Evolutionary conservation across 768 basidiomycete genomes (phyloP).

Genomic region (Boletus sp.): DNA sequence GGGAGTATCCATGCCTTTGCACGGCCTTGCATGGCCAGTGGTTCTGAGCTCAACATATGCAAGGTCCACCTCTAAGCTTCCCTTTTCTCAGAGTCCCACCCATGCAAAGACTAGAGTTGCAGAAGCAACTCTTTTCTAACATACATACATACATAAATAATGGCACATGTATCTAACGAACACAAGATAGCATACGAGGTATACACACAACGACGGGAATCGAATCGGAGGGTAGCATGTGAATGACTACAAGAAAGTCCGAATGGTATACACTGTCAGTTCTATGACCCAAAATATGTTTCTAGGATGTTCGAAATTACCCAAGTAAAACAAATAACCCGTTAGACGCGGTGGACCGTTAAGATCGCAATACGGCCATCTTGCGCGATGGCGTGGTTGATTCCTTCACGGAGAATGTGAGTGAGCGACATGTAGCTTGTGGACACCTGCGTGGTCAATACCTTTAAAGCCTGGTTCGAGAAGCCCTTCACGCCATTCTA

Average conservation of each 20-base stretch:
- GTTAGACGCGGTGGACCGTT: slow-evolving; percentile 54
- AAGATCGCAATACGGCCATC: slow-evolving; percentile 82
- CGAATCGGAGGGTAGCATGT: slow-evolving; percentile 1
- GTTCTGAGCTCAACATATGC: no score
- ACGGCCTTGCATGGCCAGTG: no score
- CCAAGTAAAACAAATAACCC: background rate
- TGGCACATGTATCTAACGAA: background rate
- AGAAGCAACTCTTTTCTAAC: background rate
- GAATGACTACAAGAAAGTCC: slow-evolving; percentile 1
- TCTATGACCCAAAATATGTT: background rate
- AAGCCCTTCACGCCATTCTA: slow-evolving; percentile 73
- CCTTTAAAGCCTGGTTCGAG: slow-evolving; percentile 68
- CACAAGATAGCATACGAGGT: slow-evolving; percentile 3
- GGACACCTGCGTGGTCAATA: slow-evolving; percentile 25
- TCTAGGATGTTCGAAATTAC: background rate
- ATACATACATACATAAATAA: slow-evolving; percentile 8
- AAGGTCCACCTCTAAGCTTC: no score
- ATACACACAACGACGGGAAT: slow-evolving; percentile 10
- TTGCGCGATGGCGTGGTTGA: slow-evolving; percentile 79
- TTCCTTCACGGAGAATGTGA: slow-evolving; percentile 42
- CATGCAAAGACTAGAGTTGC: background rate
- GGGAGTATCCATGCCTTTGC: no score
- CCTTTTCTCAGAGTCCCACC: no score
- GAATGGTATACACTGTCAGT: slow-evolving; percentile 15
- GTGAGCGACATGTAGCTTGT: background rate